Evolutionary conservation across 257 asterid species (phyloP), one percentile per base, ranked within the genome.

Genomic region (Solanum corneliomulleri): DNA sequence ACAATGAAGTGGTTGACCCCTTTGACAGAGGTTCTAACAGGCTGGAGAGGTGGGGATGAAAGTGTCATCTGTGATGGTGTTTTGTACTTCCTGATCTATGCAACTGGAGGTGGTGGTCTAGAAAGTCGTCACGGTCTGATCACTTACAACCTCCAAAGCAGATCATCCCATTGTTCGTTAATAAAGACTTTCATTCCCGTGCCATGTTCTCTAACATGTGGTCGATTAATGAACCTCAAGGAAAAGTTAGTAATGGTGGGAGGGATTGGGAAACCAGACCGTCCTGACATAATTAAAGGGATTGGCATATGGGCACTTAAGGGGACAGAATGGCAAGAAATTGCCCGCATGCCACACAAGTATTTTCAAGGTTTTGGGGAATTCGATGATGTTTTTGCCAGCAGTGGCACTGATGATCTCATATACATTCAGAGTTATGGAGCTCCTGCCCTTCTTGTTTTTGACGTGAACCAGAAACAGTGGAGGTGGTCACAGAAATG

Each of bases 401-500:
- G 99, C 91, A 92, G 99, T 25, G 99, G 99, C 44, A 92, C 93
- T 0, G 97, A 93, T n/a, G 96, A 93, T 60, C 92, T 96, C 56
- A 87, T 97, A 33, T 97, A 97, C 87, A 97, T 97, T 37, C 99
- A 97, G 91, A 96, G 99, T 60, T 97, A 93, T 25, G 99, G 99
- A 10, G 94, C 94, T 5, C 96, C 99, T 0, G 90, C 96, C 1
- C 99, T 97, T 76, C 98, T 97, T 25, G 93, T 94, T 72, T 96
- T 91, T 29, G 93, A 97, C 47, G 74, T 94, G 78, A 87, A 88
- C n/a, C 93, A 47, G 87, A 97, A 91, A 91, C 93, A 89, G 39
- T 94, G 99, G 99, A 96, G 89, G 88, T 97, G 99, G 99, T 94
- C 99, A 3, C 95, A 92, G 90, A 97, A 96, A 88, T 96, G 95